Evolutionary conservation across 306 rosid species (phyloP).

Genomic region (barrel medic (Medicago truncatula)): DNA sequence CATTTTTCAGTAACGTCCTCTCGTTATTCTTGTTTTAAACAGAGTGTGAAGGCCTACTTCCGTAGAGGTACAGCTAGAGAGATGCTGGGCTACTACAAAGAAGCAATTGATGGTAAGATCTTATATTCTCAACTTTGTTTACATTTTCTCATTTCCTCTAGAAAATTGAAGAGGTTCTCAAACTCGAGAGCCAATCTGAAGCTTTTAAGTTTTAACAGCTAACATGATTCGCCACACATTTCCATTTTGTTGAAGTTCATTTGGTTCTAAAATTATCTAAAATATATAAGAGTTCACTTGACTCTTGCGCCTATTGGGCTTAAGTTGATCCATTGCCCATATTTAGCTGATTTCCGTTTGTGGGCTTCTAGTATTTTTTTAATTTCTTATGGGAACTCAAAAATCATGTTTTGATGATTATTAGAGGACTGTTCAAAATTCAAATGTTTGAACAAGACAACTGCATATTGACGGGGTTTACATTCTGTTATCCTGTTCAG

Average conservation of each 20-base stretch:
- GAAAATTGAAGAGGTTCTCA: slow-evolving; percentile 13
- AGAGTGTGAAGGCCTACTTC: slow-evolving; percentile 92
- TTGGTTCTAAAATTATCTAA: neutral
- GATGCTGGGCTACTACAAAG: slow-evolving; percentile 90
- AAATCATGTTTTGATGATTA: slow-evolving; percentile 9
- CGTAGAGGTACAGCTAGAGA: slow-evolving; percentile 96
- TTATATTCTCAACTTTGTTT: slow-evolving; percentile 21
- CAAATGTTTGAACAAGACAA: slow-evolving; percentile 1
- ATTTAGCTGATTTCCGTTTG: slow-evolving; percentile 28
- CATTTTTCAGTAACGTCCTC: slow-evolving; percentile 21
- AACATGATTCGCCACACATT: neutral
- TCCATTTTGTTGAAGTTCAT: neutral
- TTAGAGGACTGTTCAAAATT: slow-evolving; percentile 14
- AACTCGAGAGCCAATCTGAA: neutral
- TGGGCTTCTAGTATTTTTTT: neutral
- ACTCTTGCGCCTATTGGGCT: neutral
- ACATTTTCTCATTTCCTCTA: slow-evolving; percentile 19
- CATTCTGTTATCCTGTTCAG: neutral
- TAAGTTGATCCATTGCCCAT: neutral
- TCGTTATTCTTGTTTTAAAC: slow-evolving; percentile 42
- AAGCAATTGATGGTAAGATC: slow-evolving; percentile 84
- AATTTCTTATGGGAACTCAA: slow-evolving; percentile 13
- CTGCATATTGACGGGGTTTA: neutral
- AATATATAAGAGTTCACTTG: slow-evolving; percentile 2
- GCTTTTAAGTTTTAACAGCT: neutral